Base-by-base conservation (phyloP, 805 yeast genomes). In the Wickerhamiella sergipiensis region DNA sequence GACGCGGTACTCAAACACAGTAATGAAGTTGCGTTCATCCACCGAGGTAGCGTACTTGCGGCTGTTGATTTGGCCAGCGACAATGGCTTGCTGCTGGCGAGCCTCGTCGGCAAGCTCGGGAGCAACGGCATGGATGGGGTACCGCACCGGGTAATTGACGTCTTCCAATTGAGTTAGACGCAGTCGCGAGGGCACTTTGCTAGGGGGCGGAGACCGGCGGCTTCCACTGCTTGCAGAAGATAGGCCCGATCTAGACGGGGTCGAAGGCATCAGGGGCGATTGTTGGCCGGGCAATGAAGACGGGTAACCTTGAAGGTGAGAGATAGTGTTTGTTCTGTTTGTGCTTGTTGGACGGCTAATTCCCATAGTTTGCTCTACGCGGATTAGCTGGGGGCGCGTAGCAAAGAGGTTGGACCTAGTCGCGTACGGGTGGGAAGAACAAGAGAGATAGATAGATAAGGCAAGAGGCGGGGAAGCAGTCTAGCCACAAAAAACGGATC, bases 1-100 rank as follows among this genome's bases (percentile, higher is more conserved):
- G 52, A 85, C 64, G 60, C 70, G 72, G 67, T 80, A 85, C 65
- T 85, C 92, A 61, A 71, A 83, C 6, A 84, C 92, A 1, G 85
- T 78, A 39, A 82, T 65, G 61, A 70, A 81, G 62, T 77, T 76
- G 53, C 92, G 73, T n/a, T 79, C 80, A 61, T 82, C 87, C 36
- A 83, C 81, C 6, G 81, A 72, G 2, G 92, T 83, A 10, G 85
- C 80, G 61, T 85, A 85, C 57, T 78, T 51, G 17, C 58, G 51
- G 36, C 52, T 43, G 31, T 38, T 42, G 46, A 60, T 59, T 26
- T 52, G 53, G 29, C 45, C 50, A n/a, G 57, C 53, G 31, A 18
- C 26, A 2, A 60, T 55, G 46, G 60, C 53, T 17, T 29, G 47
- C 36, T 26, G 46, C 47, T 58, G 61, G 26, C 38, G 49, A 5